A percentile compares a stretch with the other conserved stretches of the same genome.
phyloP scores from a whole-genome alignment of 75 land plant species.

The Pseudotsuga menziesii region DNA sequence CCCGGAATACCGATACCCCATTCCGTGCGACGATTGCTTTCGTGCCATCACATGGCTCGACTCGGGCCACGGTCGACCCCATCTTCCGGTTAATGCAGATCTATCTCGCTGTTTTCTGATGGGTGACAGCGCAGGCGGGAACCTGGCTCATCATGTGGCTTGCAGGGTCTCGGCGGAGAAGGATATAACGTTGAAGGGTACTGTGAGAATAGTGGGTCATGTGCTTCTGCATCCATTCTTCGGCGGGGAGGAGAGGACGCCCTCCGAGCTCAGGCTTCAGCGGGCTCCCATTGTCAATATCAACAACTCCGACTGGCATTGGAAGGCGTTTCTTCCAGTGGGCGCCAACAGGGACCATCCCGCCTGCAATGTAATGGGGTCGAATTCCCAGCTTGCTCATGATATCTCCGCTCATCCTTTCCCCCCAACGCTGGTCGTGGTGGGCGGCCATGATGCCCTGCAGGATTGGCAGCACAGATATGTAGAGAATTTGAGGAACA shows the following conservation, averaged over 20 bases:
- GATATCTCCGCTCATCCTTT: constrained; percentile 2
- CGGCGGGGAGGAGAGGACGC: constrained; percentile 62
- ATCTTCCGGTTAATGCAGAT: constrained; percentile 18
- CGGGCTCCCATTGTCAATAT: constrained; percentile 15
- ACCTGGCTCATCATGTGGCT: constrained; percentile 49
- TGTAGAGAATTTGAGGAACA: constrained; percentile 25
- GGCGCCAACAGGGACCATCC: constrained; percentile 48
- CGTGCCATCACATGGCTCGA: constrained; percentile 48
- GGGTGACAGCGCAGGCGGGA: constrained; percentile 68
- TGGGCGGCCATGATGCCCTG: constrained; percentile 56
- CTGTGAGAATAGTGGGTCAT: constrained; percentile 26
- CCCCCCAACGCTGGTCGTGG: constrained; percentile 59
- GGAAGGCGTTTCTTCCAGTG: constrained; percentile 58
- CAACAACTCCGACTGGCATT: constrained; percentile 45
- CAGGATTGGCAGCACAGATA: constrained; percentile 77
- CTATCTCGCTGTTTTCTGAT: constrained; percentile 33
- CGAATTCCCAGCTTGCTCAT: constrained; percentile 12
- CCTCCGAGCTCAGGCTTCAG: constrained; percentile 34
- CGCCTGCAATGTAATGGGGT: constrained; percentile 40
- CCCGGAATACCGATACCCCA: constrained; percentile 63
- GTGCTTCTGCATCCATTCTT: constrained; percentile 56
- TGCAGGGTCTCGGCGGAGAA: constrained; percentile 12
- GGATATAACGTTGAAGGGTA: background rate
- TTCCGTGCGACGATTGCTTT: constrained; percentile 63
- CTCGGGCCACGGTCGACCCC: background rate